These are phyloP conservation scores for Verticillium nubilum DNA, from an alignment of 2,329 filamentous ascomycete species.

Conservation along the genomic window DNA sequence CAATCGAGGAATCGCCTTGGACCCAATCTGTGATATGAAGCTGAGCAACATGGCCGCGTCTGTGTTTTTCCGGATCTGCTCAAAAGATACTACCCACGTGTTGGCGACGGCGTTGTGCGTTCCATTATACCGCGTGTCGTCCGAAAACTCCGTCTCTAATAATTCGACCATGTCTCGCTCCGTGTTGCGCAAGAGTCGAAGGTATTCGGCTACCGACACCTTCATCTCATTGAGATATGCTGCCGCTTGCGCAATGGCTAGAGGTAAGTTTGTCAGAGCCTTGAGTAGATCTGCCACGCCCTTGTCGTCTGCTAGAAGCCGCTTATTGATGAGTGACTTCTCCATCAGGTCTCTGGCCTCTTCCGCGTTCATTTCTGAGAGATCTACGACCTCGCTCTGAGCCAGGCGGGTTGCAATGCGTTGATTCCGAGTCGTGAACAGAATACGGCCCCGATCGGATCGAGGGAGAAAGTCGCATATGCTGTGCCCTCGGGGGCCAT, in stretches of 20 bases:
- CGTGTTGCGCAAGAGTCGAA: slow-evolving; percentile 9
- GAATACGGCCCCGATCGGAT: too few species aligned
- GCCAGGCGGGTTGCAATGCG: not conserved
- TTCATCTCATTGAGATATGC: slow-evolving; percentile 13
- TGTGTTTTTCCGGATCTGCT: slow-evolving; percentile 5
- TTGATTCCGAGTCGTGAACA: not conserved
- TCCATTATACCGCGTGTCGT: slow-evolving; percentile 8
- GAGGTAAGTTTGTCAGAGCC: slow-evolving; percentile 18
- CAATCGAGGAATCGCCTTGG: not conserved
- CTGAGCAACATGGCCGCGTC: slow-evolving; percentile 15
- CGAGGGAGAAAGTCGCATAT: not conserved
- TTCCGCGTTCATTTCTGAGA: too few species aligned
- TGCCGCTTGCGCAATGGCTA: slow-evolving; percentile 18
- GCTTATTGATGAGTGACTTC: too few species aligned
- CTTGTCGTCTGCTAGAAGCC: slow-evolving; percentile 4
- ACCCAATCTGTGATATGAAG: not conserved
- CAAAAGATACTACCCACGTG: slow-evolving; percentile 14
- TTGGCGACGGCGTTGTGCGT: slow-evolving; percentile 8
- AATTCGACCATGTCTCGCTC: slow-evolving; percentile 3
- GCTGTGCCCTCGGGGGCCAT: not conserved
- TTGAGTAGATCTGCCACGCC: slow-evolving; percentile 13
- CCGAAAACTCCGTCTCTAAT: slow-evolving; percentile 2
- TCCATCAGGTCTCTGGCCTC: too few species aligned
- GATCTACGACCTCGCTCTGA: not conserved
- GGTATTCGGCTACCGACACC: slow-evolving; percentile 8